Conservation (phyloP, 495 filamentous ascomycete genomes). For the Elaphomyces granulatus region DNA sequence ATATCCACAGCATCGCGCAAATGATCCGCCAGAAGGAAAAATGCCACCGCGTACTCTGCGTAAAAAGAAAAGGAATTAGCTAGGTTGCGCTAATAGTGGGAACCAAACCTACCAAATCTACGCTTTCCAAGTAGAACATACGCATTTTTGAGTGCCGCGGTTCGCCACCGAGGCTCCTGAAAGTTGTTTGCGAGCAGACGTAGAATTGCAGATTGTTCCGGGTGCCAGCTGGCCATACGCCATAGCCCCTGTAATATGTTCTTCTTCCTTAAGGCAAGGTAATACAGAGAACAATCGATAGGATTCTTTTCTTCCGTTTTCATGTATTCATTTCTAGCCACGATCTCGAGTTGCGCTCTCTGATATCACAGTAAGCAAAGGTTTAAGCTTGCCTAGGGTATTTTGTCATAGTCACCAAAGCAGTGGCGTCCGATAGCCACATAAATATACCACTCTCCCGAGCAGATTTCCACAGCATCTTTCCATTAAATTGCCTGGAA, state of each 20-base stretch:
- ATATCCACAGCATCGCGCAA: conserved; percentile 75
- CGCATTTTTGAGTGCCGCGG: conserved; percentile 87
- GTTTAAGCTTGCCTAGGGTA: too few relatives aligned
- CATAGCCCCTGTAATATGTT: conserved; percentile 82
- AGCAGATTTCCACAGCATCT: conserved; percentile 72
- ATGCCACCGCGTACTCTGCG: conserved; percentile 91
- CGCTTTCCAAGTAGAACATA: conserved; percentile 91
- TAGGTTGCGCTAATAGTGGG: not conserved
- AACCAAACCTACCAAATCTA: conserved; percentile 55
- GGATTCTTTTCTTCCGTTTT: conserved; percentile 80
- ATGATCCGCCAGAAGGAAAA: conserved; percentile 84
- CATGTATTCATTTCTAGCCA: conserved; percentile 89
- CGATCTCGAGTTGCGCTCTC: conserved; percentile 69
- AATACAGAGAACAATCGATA: conserved; percentile 85
- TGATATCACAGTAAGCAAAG: conserved; percentile 21
- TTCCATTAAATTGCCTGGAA: conserved; percentile 60
- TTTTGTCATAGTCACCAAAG: conserved; percentile 60
- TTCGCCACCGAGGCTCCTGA: conserved; percentile 70
- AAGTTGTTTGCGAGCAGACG: conserved; percentile 79
- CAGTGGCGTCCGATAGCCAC: conserved; percentile 70
- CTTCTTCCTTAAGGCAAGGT: conserved; percentile 85
- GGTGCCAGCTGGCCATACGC: conserved; percentile 88
- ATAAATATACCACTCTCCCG: conserved; percentile 83
- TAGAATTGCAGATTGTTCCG: conserved; percentile 66
- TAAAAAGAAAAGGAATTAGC: conserved; percentile 1